Base-by-base conservation (phyloP, 2,329 filamentous ascomycete genomes). In the Epichloe festucae region DNA sequence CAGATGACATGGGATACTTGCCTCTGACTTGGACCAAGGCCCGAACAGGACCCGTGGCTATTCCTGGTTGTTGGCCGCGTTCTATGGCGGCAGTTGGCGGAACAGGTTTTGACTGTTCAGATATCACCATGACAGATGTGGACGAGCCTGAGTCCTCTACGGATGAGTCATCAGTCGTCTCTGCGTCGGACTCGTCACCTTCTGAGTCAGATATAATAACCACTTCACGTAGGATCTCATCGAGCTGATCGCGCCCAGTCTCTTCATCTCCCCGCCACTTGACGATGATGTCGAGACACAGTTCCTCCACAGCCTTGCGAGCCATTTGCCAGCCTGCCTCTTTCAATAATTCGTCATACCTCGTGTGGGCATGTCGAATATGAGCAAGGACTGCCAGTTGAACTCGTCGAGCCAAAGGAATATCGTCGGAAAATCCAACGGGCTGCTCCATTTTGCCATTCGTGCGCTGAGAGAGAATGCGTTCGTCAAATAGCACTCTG, bases 181-280 rank as follows among this genome's bases (percentile, higher is more conserved):
- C 68, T 15, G 68, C 65, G 5, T 67, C 69, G 8, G 63, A 67
- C 4, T 69, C 68, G 3, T 71, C 72, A 41, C 70, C 73, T 59
- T 80, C 77, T 5, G 73, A 73, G 57, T 81, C 78, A n/a, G 78
- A 80, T 44, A 85, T 82, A 59, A 84, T 76, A 50, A 84, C 78
- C 11, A 84, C 78, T 63, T 85, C 81, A 48, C 78, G 73, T 36
- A 84, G 69, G 52, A 84, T 82, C 61, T 84, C 80, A 53, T 84
- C 81, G 15, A 84, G 72, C 62, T 84, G 78, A 58, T 85, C 81
- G 47, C 81, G 77, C 27, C 81, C 81, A 17, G 76, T 84, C 62
- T 85, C 81, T 63, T 85, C 81, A 58, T 85, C 81, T 51, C 81
- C 81, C 68, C 81, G 80, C 81, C 81, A 85, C 76, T 84, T 84